Conservation (phyloP, 768 basidiomycete species). For the Kwoniella newhampshirensis region DNA sequence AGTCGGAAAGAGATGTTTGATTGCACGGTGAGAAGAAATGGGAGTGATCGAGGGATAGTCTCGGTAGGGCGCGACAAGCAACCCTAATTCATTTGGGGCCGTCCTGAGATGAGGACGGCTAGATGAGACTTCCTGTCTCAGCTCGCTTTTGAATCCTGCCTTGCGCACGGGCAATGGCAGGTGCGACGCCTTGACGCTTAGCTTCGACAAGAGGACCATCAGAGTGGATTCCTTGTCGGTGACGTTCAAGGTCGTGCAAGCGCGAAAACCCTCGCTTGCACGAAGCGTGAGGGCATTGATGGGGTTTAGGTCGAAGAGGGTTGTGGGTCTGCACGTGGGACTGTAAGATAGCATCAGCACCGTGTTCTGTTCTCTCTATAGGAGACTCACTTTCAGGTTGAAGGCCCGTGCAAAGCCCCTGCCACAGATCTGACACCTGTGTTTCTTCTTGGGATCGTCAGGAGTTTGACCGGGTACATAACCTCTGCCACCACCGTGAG, state of each 20-base stretch:
- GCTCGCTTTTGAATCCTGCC: constrained; percentile 39
- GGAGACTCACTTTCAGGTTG: constrained; percentile 70
- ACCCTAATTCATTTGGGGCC: constrained; percentile 35
- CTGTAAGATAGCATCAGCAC: constrained; percentile 23
- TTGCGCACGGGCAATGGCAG: constrained; percentile 49
- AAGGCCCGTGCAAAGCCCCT: constrained; percentile 88
- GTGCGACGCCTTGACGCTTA: constrained; percentile 48
- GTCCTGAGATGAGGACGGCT: constrained; percentile 13
- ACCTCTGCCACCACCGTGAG: constrained; percentile 50
- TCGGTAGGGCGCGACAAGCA: constrained; percentile 41
- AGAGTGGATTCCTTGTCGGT: constrained; percentile 57
- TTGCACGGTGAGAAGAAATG: constrained; percentile 9
- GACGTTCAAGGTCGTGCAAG: constrained; percentile 89
- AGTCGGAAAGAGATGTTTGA: constrained; percentile 31
- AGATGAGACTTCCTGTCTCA: constrained; percentile 39
- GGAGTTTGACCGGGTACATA: constrained; percentile 53
- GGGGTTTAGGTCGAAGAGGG: constrained; percentile 84
- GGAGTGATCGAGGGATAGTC: constrained; percentile 22
- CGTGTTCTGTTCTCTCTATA: not conserved
- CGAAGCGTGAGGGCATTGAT: constrained; percentile 77
- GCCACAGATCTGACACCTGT: constrained; percentile 51
- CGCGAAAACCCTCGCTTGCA: constrained; percentile 91
- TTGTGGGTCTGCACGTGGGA: constrained; percentile 91
- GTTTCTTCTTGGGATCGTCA: constrained; percentile 52
- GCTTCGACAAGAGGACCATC: constrained; percentile 52